Base-by-base conservation (phyloP, 2,329 filamentous ascomycete genomes). In the Talaromyces atroroseus region DNA sequence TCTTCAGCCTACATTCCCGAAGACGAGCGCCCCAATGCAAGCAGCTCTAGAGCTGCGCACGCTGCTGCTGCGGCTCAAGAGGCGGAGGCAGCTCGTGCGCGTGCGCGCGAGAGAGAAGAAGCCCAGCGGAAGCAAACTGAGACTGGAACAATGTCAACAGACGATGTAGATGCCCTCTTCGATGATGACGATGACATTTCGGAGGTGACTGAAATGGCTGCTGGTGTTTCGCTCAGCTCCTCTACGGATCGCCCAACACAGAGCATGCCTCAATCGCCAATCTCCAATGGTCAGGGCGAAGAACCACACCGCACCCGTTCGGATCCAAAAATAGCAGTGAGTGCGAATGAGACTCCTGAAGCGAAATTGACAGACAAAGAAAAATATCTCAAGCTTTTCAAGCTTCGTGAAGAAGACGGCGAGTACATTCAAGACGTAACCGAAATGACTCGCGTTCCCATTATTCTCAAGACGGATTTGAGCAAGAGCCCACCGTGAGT, bases 401-500 rank as follows among this genome's bases (percentile, higher is more conserved):
- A 86, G 65, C 80, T 99, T 64, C 83, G 94, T 52, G 92, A 99
- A 73, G 89, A 95, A 75, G 88, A 89, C 64, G 92, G 92, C 62
- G 89, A 97, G 66, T 95, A 95, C 78, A 96, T 99, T 68, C 94
- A 99, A 76, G 94, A 99, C 73, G 91, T 99, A 63, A 92, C 87
- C 57, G 94, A 99, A 80, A 96, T 99, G 92, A 92, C 90, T 45
- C 83, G 92, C 64, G 89, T 99, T 60, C 94, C 94, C n/a, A 89
- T 99, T 64, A 95, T 99, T 71, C 78, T 99, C 68, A 97, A 96
- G 86, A 97, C 94, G 63, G 94, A 99, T 77, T 83, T 99, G 68
- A 90, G 82, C 77, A 99, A 99, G 89, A 97, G 92, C 78, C 94
- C 94, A 77, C 94, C 94, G 92, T 99, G 88, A 86, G 94, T 92